Conservation (phyloP, 2,329 filamentous ascomycete species). For the Drechslerella stenobrocha region DNA sequence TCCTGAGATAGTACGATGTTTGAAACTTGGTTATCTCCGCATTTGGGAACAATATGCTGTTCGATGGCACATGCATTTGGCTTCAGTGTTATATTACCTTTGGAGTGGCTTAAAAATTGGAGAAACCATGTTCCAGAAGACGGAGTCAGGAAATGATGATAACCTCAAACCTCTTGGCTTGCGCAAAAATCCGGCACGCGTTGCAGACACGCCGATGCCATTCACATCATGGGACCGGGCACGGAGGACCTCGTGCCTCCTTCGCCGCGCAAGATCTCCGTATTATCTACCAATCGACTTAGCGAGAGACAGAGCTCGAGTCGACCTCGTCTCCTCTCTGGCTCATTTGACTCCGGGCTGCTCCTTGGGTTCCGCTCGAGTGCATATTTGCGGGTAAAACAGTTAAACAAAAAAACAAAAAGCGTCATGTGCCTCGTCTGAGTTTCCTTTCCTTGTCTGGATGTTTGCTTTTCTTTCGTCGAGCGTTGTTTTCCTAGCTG, state of each 20-base stretch:
- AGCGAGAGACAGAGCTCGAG: no score
- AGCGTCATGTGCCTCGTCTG: neutral
- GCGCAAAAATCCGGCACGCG: neutral
- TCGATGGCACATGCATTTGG: constrained; percentile 2
- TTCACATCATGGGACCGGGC: neutral
- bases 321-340: neutral
- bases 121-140: neutral
- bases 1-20: no score
- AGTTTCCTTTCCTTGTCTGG: neutral
- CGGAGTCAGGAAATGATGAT: constrained; percentile 4
- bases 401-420: constrained; percentile 3
- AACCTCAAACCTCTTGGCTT: neutral
- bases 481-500: neutral
- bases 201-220: no score
- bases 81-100: neutral
- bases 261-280: no score
- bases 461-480: constrained; percentile 1
- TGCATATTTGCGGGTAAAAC: neutral
- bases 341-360: neutral
- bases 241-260: no score
- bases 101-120: neutral
- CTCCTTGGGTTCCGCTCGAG: constrained; percentile 1
- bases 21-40: constrained; percentile 39
- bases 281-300: neutral
- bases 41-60: constrained; percentile 18